Evolutionary conservation across 2,329 filamentous ascomycete genomes (phyloP), one percentile per base, ranked within the genome.

Genomic region (Aspergillus costaricaensis): DNA sequence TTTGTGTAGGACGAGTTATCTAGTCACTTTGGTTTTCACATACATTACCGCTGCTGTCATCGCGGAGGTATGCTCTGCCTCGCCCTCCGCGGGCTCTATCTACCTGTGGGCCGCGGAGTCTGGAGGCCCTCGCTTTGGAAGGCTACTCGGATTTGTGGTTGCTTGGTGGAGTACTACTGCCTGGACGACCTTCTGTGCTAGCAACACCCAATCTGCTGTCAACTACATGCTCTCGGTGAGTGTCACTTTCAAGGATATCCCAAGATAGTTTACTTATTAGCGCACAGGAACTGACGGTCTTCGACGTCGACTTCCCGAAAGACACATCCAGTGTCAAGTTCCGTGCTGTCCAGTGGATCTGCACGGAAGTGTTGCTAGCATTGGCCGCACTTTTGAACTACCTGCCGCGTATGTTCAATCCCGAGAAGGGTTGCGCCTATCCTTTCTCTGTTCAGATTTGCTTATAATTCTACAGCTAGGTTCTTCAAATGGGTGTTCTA

Each of bases 131-230:
- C 77, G 77, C 21, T 86, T 77, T 64, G 84, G 84, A n/a, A 73
- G 84, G 27, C 74, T 86, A 0, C 79, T 86, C 57, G 84, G 84
- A 17, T 86, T 85, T 68, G 73, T 86, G n/a, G 85, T 86, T n/a
- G 85, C 85, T 0, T 87, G 84, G 85, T 87, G 85, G 85, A 84
- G 82, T 66, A 86, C 83, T 0, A 86, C 84, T 0, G 85, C 85
- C 1, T 87, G 85, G 85, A 87, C 85, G 2, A 86, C 82, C 0
- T 84, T 84, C 58, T 83, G 81, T 68, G 82, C 82, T 2, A 84
- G 82, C 77, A 83, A 83, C 64, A 83, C 81, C 0, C 82, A 83
- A 60, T 75, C 77, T 25, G 81, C 81, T 14, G 77, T 78, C 15
- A 84, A 83, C 61, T 84, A 83, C 53, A 81, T 84, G 79, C 79